phyloP scores from a whole-genome alignment of 345 rosid genomes.

The Melaleuca quinquenervia region DNA sequence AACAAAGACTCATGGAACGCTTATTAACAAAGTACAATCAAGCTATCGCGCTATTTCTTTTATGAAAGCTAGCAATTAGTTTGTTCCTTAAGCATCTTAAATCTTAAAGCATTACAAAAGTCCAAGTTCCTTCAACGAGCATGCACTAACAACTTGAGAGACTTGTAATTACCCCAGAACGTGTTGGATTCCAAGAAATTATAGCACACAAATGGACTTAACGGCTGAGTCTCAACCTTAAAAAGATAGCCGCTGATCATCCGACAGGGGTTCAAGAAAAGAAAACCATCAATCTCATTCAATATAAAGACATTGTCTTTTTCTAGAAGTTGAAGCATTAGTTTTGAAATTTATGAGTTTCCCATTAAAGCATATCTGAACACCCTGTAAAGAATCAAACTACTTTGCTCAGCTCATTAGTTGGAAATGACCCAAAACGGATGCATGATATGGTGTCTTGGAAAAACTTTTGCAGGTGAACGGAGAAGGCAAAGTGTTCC shows the following conservation, averaged over 20 bases:
- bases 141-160: not conserved
- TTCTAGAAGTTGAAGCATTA: slow-evolving; percentile 15
- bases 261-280: not conserved
- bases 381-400: not conserved
- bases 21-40: not conserved
- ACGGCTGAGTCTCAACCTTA: not conserved
- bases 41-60: not conserved
- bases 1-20: not conserved
- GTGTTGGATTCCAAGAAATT: not conserved
- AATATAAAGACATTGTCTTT: not conserved
- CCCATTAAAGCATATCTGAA: not conserved
- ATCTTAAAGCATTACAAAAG: not conserved
- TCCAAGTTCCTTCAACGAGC: not conserved
- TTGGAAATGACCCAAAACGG: slow-evolving; percentile 4
- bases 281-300: not conserved
- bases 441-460: slow-evolving; percentile 15
- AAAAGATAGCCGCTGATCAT: not conserved
- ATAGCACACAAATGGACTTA: not conserved
- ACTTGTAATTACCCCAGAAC: not conserved
- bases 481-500: slow-evolving; percentile 49
- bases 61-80: not conserved
- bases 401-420: not conserved
- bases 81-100: not conserved
- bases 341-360: slow-evolving; percentile 24
- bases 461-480: slow-evolving; percentile 35